Base-by-base conservation (phyloP, 2,329 filamentous ascomycete genomes). In the Geosmithia morbida region DNA sequence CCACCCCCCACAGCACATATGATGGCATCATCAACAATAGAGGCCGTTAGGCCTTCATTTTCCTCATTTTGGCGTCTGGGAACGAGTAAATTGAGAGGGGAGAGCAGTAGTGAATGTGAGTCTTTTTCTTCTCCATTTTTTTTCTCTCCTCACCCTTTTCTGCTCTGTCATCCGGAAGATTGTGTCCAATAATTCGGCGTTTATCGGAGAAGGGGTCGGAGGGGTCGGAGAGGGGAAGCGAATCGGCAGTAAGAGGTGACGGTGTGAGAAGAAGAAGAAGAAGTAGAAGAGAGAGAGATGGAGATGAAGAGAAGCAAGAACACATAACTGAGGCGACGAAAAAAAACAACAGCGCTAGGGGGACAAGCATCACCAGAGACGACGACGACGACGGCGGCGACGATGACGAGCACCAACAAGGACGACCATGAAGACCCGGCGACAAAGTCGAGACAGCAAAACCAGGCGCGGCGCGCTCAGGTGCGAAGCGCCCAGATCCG, bases 401-500 rank as follows among this genome's bases (percentile, higher is more conserved):
- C 18, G 39, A 7, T 40, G 44, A 16, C 39, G n/a, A 16, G 7
- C 14, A 16, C 39, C 39, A 41, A 18, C 39, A 16, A 6, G 14
- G 8, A 41, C 40, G n/a, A 20, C n/a, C 14, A 20, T n/a, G 14
- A 41, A n/a, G 40, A 41, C 41, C 19, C 11, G 14, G n/a, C 43
- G 4, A 17, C 16, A 16, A n/a, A 22, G 19, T 19, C 45, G 13
- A 41, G 39, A 16, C 41, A 43, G 10, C 44, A 46, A 40, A 29
- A 20, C 19, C 18, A 43, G 41, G 17, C 44, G 20, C 68, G 74
- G 4, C 67, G 74, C 0, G 67, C 68, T 2, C 74, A 77, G 51
- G 73, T 77, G 46, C 61, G 72, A 2, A 66, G 64, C 19, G 74
- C 74, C 2, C 74, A 77, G 62, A 67, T 70, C 39, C 67, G 75